Evolutionary conservation across 805 yeast genomes (phyloP), one percentile per base, ranked within the genome.

Genomic region (Suhomyces kilbournensis): DNA sequence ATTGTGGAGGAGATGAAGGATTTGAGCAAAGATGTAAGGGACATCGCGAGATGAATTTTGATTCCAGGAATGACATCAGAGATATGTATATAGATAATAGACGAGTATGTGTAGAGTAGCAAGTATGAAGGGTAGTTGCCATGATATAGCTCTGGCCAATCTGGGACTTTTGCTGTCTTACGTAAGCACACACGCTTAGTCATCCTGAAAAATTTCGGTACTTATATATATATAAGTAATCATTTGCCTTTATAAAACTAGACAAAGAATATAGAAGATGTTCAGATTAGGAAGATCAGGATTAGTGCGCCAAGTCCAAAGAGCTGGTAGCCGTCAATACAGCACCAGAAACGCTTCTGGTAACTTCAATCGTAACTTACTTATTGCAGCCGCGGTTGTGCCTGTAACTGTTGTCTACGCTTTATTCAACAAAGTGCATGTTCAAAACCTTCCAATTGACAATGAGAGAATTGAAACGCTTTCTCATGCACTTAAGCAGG

Each of bases 1-100:
- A 39, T 42, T 14, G 46, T 45, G 22, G 51, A 56, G 42, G 51
- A 56, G 39, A 45, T 51, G 14, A 34, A 30, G n/a, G 65, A 65
- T 42, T 59, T 69, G 50, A 39, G 56, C 25, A 58, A 61, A 35
- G 72, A 68, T 51, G 52, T 68, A 15, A 47, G 57, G 43, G 39
- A 19, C 6, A 6, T 32, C 4, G 23, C 4, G 12, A 45, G 47
- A 20, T 45, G 14, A 30, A 14, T 28, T 10, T n/a, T n/a, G 17
- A 23, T 12, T 23, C 4, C 23, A 38, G n/a, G 17, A 5, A 28
- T 19, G 39, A 45, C 26, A 19, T 44, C 15, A 15, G 15, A 30
- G 34, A 28, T 17, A 34, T 50, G 40, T 40, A 46, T 20, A 40
- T 32, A 42, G 46, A 28, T 7, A 30, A 35, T 45, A 40, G 32